phyloP scores from a whole-genome alignment of 352 stramenopile genomes.

The Phytophthora hybrid region DNA sequence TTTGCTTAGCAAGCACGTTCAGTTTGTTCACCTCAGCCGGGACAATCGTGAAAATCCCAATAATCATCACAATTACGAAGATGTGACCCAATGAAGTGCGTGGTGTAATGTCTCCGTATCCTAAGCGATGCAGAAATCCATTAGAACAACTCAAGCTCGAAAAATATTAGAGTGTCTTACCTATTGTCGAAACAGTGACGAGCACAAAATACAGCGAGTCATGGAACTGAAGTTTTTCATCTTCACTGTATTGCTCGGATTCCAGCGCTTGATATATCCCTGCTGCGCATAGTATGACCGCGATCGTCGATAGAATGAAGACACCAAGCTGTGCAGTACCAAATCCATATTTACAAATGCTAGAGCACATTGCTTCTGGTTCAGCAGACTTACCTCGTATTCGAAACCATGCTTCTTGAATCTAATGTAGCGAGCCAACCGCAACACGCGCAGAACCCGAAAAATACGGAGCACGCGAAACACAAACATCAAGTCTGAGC shows the following conservation, averaged over 20 bases:
- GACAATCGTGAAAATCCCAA: slow-evolving; percentile 74
- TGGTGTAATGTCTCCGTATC: slow-evolving; percentile 74
- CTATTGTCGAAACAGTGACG: slow-evolving; percentile 77
- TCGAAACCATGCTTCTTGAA: slow-evolving; percentile 78
- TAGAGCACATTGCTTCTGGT: neutral
- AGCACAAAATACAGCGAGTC: slow-evolving; percentile 80
- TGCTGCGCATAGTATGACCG: slow-evolving; percentile 69
- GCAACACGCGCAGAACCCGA: slow-evolving; percentile 64
- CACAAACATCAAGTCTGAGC: slow-evolving; percentile 66
- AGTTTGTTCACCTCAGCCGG: slow-evolving; percentile 69
- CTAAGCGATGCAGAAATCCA: slow-evolving; percentile 20
- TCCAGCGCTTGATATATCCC: slow-evolving; percentile 77
- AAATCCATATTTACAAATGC: neutral
- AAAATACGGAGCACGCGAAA: slow-evolving; percentile 79
- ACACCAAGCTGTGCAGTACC: slow-evolving; percentile 51
- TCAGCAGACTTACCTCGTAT: slow-evolving; percentile 57
- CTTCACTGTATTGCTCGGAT: slow-evolving; percentile 43
- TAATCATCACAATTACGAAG: slow-evolving; percentile 77
- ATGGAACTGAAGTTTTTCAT: slow-evolving; percentile 58
- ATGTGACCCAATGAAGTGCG: slow-evolving; percentile 61
- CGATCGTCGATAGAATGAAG: slow-evolving; percentile 71
- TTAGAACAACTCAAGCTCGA: neutral
- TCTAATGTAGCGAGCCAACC: slow-evolving; percentile 62
- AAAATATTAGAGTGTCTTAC: slow-evolving; percentile 29
- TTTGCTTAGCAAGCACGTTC: slow-evolving; percentile 67